Evolutionary conservation across 2,329 filamentous ascomycete species (phyloP).

Genomic region (Didymella segeticola): DNA sequence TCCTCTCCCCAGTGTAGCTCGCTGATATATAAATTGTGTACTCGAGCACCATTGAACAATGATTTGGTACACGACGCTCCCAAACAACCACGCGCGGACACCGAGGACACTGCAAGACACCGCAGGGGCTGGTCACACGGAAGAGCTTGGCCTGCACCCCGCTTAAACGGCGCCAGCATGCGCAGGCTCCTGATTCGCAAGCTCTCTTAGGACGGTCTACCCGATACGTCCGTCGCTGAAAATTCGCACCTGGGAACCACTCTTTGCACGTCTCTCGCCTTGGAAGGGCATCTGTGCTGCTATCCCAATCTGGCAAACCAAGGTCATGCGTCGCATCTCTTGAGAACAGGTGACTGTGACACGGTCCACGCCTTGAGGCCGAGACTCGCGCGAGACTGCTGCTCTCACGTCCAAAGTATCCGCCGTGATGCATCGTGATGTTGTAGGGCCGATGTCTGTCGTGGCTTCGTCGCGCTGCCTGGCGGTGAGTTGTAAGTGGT

Average conservation of each 20-base stretch:
- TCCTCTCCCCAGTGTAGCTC: conserved; percentile 1
- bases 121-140: conserved; percentile 7
- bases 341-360: conserved; percentile 16
- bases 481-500: not conserved
- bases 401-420: conserved; percentile 2
- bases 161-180: conserved; percentile 13
- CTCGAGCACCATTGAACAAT: not conserved
- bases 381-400: conserved; percentile 23
- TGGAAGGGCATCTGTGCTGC: conserved; percentile 1
- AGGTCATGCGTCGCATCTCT: conserved; percentile 13
- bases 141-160: conserved; percentile 15
- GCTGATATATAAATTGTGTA: not conserved
- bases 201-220: conserved; percentile 1
- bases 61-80: not conserved
- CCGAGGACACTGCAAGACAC: not conserved
- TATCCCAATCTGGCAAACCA: conserved; percentile 13
- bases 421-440: conserved; percentile 19
- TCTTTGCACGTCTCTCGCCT: conserved; percentile 11
- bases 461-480: not conserved
- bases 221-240: conserved; percentile 16
- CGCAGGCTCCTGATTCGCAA: conserved; percentile 14
- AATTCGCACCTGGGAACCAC: conserved; percentile 19
- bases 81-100: conserved; percentile 6
- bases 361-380: conserved; percentile 18
- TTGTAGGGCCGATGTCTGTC: conserved; percentile 4